Percentiles rank a stretch among this genome's conserved stretches.
These are phyloP conservation scores for Aspergillus spinulosporus DNA, from an alignment of 2,329 filamentous ascomycete species.

Conservation along the genomic window DNA sequence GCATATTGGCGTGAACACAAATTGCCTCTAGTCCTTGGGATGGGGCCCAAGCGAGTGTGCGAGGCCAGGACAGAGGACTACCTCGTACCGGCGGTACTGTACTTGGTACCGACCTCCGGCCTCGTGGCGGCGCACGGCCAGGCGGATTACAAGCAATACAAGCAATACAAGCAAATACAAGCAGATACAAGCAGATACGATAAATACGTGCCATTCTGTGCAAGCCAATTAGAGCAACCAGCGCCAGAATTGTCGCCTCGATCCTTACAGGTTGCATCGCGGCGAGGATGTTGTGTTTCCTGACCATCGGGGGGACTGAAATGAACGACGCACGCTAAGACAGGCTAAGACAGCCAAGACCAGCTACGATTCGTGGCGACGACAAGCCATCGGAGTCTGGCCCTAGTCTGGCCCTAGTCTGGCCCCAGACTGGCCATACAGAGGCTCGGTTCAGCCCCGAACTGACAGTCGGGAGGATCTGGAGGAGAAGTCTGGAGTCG, in stretches of 20 bases:
- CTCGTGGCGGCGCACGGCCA: background rate
- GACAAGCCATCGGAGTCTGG: background rate
- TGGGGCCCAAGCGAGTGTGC: background rate
- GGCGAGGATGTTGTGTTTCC: background rate
- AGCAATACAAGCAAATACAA: too few relatives aligned
- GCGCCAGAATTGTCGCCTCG: background rate
- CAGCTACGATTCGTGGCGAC: conserved; percentile 6
- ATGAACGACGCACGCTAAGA: background rate
- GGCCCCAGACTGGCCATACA: conserved; percentile 23
- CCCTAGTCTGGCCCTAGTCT: too few relatives aligned
- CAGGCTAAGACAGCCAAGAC: background rate
- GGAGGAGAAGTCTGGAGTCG: background rate
- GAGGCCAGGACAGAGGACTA: background rate
- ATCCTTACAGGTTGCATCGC: background rate
- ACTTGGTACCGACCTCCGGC: background rate
- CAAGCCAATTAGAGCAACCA: background rate
- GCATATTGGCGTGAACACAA: background rate
- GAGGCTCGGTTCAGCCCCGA: conserved; percentile 27
- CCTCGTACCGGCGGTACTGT: background rate
- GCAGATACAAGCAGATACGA: too few relatives aligned
- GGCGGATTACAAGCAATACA: background rate
- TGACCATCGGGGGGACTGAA: background rate
- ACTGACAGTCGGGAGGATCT: conserved; percentile 10
- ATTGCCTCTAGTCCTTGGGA: background rate
- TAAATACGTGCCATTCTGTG: too few relatives aligned